These are phyloP conservation scores for Stagonosporopsis cucurbitacearum DNA, from an alignment of 2,329 filamentous ascomycete genomes.

Conservation along the genomic window DNA sequence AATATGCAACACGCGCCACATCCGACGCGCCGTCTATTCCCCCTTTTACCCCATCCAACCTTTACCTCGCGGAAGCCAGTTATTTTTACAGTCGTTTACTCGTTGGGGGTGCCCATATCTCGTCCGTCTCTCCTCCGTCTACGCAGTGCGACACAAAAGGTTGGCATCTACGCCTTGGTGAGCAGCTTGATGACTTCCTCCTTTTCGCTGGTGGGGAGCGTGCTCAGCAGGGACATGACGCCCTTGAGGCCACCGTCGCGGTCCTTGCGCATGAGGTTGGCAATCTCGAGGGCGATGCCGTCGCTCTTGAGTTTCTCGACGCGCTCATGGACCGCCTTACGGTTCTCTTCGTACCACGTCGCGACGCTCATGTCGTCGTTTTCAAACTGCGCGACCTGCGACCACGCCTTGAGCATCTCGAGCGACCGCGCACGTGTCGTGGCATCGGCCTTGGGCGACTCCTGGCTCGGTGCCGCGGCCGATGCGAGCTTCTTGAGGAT, in stretches of 20 bases:
- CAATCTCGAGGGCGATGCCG: constrained; percentile 71
- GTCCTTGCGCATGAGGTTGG: constrained; percentile 70
- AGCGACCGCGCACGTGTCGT: constrained; percentile 71
- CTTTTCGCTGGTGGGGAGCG: constrained; percentile 86
- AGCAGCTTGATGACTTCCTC: constrained; percentile 75
- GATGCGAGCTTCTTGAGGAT: constrained; percentile 85
- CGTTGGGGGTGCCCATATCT: no score
- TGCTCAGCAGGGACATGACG: constrained; percentile 81
- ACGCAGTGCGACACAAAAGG: not conserved
- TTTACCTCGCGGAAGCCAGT: not conserved
- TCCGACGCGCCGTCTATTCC: no score
- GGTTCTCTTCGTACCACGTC: constrained; percentile 95
- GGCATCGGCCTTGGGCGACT: constrained; percentile 47
- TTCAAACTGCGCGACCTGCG: constrained; percentile 76
- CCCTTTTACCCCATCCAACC: no score
- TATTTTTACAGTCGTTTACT: constrained; percentile 9
- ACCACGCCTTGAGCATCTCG: constrained; percentile 82
- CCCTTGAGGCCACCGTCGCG: constrained; percentile 79
- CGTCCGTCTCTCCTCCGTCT: not conserved
- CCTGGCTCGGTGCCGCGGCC: constrained; percentile 51
- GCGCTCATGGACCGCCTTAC: constrained; percentile 81
- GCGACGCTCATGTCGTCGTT: constrained; percentile 83
- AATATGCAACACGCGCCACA: constrained; percentile 8
- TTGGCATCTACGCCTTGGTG: constrained; percentile 28
- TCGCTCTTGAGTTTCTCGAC: constrained; percentile 84